phyloP scores from a whole-genome alignment of 2,329 filamentous ascomycete species.

The Apiospora rasikravindrae region DNA sequence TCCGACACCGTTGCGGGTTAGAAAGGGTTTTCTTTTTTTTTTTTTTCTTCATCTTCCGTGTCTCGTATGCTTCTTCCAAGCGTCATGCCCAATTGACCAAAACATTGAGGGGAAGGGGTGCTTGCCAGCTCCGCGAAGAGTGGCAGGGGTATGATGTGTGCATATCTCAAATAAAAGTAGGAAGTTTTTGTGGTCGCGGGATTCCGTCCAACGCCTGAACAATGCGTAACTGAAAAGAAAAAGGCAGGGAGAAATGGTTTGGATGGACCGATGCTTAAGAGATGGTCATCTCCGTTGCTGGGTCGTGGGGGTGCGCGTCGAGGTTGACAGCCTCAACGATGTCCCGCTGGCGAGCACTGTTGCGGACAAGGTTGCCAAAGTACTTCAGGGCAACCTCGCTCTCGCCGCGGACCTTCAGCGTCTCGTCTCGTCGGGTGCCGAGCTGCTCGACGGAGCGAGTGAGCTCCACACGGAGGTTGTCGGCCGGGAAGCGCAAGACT shows the following conservation, averaged over 20 bases:
- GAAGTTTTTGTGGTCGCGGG: background rate
- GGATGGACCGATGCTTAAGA: slow-evolving; percentile 3
- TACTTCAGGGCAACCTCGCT: slow-evolving; percentile 89
- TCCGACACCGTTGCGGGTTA: background rate
- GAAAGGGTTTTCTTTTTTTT: background rate
- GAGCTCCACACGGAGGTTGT: slow-evolving; percentile 82
- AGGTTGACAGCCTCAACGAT: slow-evolving; percentile 59
- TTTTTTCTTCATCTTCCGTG: background rate
- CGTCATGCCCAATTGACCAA: slow-evolving; percentile 4
- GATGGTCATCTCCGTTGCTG: slow-evolving; percentile 19
- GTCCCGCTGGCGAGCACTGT: slow-evolving; percentile 58
- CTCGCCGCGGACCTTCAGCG: slow-evolving; percentile 79
- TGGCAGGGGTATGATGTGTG: slow-evolving; percentile 5
- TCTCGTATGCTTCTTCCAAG: slow-evolving; percentile 5
- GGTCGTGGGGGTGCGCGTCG: slow-evolving; percentile 53
- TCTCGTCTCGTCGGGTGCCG: slow-evolving; percentile 78
- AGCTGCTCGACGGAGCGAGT: slow-evolving; percentile 87
- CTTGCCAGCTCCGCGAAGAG: slow-evolving; percentile 6
- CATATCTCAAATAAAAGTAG: background rate
- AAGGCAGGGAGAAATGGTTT: background rate
- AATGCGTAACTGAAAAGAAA: slow-evolving; percentile 10
- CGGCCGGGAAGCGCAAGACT: slow-evolving; percentile 85
- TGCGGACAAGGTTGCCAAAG: slow-evolving; percentile 82
- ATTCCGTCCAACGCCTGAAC: slow-evolving; percentile 17
- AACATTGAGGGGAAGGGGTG: background rate